These are phyloP conservation scores for Colletotrichum ledebouriae DNA, from an alignment of 2,329 filamentous ascomycete genomes.

Conservation along the genomic window DNA sequence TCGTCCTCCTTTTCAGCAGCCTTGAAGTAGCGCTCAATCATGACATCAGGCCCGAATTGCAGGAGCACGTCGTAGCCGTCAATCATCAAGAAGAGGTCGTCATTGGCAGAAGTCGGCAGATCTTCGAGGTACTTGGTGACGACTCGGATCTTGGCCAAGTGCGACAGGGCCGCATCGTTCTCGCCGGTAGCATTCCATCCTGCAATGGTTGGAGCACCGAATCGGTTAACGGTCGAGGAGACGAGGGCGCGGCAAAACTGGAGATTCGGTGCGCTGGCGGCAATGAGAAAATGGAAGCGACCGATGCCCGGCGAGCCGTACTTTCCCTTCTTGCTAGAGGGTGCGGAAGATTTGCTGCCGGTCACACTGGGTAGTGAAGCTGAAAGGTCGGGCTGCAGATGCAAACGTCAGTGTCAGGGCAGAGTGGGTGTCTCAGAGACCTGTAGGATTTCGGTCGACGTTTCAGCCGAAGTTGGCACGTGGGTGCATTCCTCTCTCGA, in stretches of 20 bases:
- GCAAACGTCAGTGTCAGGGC: slow-evolving; percentile 34
- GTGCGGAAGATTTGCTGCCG: slow-evolving; percentile 32
- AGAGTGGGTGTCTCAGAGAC: slow-evolving; percentile 26
- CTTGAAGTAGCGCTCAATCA: slow-evolving; percentile 73
- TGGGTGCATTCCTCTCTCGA: slow-evolving; percentile 20
- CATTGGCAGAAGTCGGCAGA: slow-evolving; percentile 52
- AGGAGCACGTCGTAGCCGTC: slow-evolving; percentile 76
- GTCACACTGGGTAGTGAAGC: slow-evolving; percentile 34
- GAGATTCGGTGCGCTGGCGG: slow-evolving; percentile 53
- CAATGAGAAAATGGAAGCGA: slow-evolving; percentile 54
- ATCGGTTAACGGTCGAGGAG: slow-evolving; percentile 54
- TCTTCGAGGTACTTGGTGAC: slow-evolving; percentile 52
- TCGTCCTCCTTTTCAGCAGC: slow-evolving; percentile 66
- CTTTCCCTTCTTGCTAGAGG: slow-evolving; percentile 27
- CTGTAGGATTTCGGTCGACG: slow-evolving; percentile 28
- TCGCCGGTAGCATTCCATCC: slow-evolving; percentile 55
- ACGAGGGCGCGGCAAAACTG: slow-evolving; percentile 56
- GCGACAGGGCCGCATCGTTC: slow-evolving; percentile 52
- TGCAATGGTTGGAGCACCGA: slow-evolving; percentile 54
- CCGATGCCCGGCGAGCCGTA: slow-evolving; percentile 24
- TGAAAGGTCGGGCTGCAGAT: slow-evolving; percentile 40
- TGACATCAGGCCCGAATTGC: slow-evolving; percentile 73
- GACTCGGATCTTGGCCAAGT: slow-evolving; percentile 56
- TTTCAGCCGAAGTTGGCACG: slow-evolving; percentile 36
- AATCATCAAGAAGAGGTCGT: slow-evolving; percentile 73